Conservation (phyloP, 2,329 filamentous ascomycete species). For the Stagonosporopsis tanaceti region DNA sequence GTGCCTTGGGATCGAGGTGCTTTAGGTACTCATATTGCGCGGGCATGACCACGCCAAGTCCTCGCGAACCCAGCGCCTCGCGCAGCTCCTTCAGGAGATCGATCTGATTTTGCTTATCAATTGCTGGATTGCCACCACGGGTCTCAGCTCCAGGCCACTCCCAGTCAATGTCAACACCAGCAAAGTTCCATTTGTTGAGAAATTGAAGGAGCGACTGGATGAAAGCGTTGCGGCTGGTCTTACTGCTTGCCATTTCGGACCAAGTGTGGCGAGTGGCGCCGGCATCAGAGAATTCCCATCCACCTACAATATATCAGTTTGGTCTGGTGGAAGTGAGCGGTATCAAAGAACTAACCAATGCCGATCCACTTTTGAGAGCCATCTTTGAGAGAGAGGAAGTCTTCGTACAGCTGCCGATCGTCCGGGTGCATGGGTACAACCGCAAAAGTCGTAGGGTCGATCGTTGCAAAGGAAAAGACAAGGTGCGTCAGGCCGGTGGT, state of each 20-base stretch:
- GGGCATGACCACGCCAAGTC: conserved; percentile 37
- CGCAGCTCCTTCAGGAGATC: conserved; percentile 35
- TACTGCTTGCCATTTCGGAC: conserved; percentile 42
- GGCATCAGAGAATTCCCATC: conserved; percentile 46
- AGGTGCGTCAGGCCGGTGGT: conserved; percentile 36
- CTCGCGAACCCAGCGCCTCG: conserved; percentile 26
- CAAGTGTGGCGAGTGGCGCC: conserved; percentile 50
- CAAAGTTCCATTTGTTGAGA: conserved; percentile 54
- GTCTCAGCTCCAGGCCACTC: conserved; percentile 46
- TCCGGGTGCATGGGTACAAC: conserved; percentile 24
- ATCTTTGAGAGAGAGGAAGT: conserved; percentile 27
- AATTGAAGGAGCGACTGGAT: conserved; percentile 50
- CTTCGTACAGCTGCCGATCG: conserved; percentile 28
- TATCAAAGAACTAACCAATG: conserved; percentile 19
- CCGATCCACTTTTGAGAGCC: conserved; percentile 28
- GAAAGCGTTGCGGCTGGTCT: conserved; percentile 47
- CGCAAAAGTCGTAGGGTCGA: conserved; percentile 49
- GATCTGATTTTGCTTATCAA: conserved; percentile 43
- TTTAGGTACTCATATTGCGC: conserved; percentile 39
- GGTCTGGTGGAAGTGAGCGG: conserved; percentile 20
- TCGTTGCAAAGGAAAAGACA: conserved; percentile 52
- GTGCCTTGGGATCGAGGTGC: conserved; percentile 35
- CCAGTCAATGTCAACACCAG: conserved; percentile 59
- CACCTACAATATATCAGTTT: conserved; percentile 33
- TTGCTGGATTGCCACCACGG: conserved; percentile 44